A percentile compares a stretch with the other conserved stretches of the same genome.
These are phyloP conservation scores for Trypanosoma avium DNA, from an alignment of 208 protist species.

Conservation along the genomic window DNA sequence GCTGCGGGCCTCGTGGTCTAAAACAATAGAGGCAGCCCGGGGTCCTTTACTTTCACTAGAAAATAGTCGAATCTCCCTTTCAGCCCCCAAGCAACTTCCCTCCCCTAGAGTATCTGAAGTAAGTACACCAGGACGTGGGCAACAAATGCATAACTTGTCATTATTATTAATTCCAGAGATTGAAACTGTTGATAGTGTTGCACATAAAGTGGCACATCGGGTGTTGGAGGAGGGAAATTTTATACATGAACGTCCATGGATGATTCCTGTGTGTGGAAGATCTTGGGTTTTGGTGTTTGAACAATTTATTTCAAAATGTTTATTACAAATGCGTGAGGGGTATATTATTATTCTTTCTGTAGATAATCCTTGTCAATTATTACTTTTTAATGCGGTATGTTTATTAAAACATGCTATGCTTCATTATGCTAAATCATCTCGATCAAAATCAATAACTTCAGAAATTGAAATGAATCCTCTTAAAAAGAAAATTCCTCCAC, in stretches of 20 bases:
- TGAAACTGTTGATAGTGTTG: slow-evolving; percentile 17
- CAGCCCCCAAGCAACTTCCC: too few species aligned
- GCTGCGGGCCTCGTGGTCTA: neutral
- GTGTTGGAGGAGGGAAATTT: slow-evolving; percentile 1
- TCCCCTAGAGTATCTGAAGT: neutral
- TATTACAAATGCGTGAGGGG: slow-evolving; percentile 5
- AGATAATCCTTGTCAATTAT: slow-evolving; percentile 15
- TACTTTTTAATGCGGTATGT: slow-evolving; percentile 25
- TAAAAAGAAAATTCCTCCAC: too few species aligned
- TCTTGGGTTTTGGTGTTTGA: slow-evolving; percentile 5
- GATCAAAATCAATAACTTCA: neutral
- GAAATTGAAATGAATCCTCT: neutral
- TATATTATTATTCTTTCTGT: slow-evolving; percentile 18
- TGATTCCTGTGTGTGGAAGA: slow-evolving; percentile 24
- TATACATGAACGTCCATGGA: slow-evolving; percentile 23
- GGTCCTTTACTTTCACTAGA: neutral
- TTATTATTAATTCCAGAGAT: neutral
- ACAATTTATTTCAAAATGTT: slow-evolving; percentile 16
- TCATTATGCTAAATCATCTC: neutral
- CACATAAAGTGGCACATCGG: neutral
- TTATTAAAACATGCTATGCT: slow-evolving; percentile 10
- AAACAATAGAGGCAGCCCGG: neutral
- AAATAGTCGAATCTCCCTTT: neutral
- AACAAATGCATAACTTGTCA: neutral
- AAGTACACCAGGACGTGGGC: neutral